Conservation (phyloP, 345 rosid species). For the Arabis hirsuta region DNA sequence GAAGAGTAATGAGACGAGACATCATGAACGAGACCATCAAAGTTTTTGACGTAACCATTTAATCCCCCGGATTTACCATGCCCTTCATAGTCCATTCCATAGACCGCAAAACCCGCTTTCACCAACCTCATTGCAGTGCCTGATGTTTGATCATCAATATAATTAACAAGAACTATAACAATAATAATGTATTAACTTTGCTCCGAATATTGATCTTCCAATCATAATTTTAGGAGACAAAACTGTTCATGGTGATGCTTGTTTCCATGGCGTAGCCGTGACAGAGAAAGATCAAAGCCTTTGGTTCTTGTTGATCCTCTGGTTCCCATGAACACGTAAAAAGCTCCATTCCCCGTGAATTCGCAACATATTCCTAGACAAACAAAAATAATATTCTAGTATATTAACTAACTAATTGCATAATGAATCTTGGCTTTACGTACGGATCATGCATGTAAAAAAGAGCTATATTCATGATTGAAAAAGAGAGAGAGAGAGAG, state of each 20-base stretch:
- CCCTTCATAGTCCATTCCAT: conserved; percentile 87
- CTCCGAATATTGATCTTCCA: neutral
- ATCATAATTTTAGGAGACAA: conserved; percentile 18
- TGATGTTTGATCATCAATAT: conserved; percentile 28
- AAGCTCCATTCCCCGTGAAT: conserved; percentile 66
- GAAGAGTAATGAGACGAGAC: conserved; percentile 57
- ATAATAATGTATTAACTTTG: neutral
- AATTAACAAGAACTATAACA: neutral
- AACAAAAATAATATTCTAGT: neutral
- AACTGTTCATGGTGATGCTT: conserved; percentile 88
- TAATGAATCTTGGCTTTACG: neutral
- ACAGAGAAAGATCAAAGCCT: conserved; percentile 75
- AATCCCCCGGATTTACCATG: conserved; percentile 84
- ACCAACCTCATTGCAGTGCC: conserved; percentile 73
- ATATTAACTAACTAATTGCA: neutral
- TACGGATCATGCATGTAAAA: neutral
- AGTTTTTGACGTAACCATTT: conserved; percentile 49
- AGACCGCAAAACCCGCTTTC: conserved; percentile 63
- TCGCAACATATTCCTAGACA: conserved; percentile 56
- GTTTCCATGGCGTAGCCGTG: conserved; percentile 96
- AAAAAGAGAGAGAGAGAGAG: no score
- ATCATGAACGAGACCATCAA: conserved; percentile 63
- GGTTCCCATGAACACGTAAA: conserved; percentile 85
- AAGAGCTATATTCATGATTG: neutral
- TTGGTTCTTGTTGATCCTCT: conserved; percentile 52